These are phyloP conservation scores for Leptosphaerulina australis DNA, from an alignment of 2,329 filamentous ascomycete genomes.

Conservation along the genomic window DNA sequence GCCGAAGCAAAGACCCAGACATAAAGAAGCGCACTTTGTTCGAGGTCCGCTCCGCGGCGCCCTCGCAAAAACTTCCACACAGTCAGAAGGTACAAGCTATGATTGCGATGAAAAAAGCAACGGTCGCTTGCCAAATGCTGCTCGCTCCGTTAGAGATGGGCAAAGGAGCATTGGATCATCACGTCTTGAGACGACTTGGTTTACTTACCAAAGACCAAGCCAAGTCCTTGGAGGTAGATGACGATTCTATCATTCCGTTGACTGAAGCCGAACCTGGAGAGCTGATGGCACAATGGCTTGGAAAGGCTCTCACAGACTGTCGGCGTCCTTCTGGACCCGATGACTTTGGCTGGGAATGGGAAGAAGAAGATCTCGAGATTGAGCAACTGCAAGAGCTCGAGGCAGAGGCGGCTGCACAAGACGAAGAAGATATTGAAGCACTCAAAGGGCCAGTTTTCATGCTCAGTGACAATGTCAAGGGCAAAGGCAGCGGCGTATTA, in stretches of 20 bases:
- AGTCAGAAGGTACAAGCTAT: conserved; percentile 50
- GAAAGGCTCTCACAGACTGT: conserved; percentile 57
- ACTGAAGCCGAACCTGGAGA: conserved; percentile 35
- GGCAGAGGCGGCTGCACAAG: conserved; percentile 60
- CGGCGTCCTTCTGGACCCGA: conserved; percentile 54
- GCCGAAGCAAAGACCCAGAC: conserved; percentile 68
- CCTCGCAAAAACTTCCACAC: conserved; percentile 39
- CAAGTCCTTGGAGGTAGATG: conserved; percentile 62
- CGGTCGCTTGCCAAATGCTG: conserved; percentile 28
- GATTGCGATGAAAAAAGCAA: conserved; percentile 50
- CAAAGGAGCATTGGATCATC: conserved; percentile 30
- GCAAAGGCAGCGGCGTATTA: conserved; percentile 22
- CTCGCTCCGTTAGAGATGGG: conserved; percentile 35
- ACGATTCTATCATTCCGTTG: conserved; percentile 51
- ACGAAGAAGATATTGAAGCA: conserved; percentile 57
- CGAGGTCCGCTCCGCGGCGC: conserved; percentile 57
- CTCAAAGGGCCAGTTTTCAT: conserved; percentile 40
- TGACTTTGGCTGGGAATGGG: conserved; percentile 59
- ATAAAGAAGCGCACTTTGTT: conserved; percentile 72
- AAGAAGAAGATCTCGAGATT: conserved; percentile 66
- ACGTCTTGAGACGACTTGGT: conserved; percentile 58
- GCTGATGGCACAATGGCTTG: conserved; percentile 63
- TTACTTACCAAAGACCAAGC: conserved; percentile 69
- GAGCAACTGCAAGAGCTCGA: conserved; percentile 67
- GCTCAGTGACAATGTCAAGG: conserved; percentile 51